A percentile compares a stretch with the other conserved stretches of the same genome.
Conservation (phyloP, 306 rosid genomes). For the Coriaria nepalensis region DNA sequence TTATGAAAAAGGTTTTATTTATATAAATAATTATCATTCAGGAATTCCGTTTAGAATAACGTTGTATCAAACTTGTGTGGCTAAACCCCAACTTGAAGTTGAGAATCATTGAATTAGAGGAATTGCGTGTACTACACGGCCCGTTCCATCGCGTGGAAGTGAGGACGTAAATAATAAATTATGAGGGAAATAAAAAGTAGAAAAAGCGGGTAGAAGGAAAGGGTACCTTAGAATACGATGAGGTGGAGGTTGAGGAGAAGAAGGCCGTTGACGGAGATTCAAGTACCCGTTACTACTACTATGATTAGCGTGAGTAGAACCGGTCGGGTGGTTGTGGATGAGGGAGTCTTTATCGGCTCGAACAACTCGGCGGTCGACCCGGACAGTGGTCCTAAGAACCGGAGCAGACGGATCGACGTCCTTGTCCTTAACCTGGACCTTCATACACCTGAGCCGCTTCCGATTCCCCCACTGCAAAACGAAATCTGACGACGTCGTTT, state of each 20-base stretch:
- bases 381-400: slow-evolving; percentile 56
- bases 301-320: slow-evolving; percentile 5
- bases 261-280: slow-evolving; percentile 73
- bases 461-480: slow-evolving; percentile 86
- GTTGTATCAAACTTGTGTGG: no score
- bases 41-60: no score
- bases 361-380: slow-evolving; percentile 69
- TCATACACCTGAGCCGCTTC: slow-evolving; percentile 83
- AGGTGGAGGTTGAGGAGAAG: slow-evolving; percentile 58
- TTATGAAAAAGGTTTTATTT: no score
- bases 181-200: neutral
- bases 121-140: no score
- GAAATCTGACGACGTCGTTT: slow-evolving; percentile 50
- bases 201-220: neutral
- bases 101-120: no score
- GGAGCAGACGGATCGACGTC: slow-evolving; percentile 29
- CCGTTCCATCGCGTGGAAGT: no score
- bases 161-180: no score
- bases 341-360: slow-evolving; percentile 51
- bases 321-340: slow-evolving; percentile 20
- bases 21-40: no score
- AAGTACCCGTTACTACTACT: slow-evolving; percentile 36
- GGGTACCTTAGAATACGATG: slow-evolving; percentile 33
- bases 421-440: slow-evolving; percentile 65
- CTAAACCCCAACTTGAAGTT: no score